Conservation (phyloP, 768 basidiomycete species). For the Lactifluus subvellereus region DNA sequence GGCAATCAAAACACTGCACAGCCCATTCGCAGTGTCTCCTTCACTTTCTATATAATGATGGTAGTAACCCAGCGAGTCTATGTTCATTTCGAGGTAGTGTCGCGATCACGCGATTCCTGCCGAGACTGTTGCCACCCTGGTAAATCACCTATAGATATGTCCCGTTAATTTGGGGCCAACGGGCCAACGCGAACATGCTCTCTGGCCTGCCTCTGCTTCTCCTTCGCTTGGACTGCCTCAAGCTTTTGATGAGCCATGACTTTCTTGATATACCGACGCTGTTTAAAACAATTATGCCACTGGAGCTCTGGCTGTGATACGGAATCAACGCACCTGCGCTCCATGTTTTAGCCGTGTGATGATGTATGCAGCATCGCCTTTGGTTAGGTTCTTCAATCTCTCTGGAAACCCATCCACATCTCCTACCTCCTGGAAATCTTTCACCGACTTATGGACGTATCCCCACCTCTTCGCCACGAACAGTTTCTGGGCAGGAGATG, state of each 20-base stretch:
- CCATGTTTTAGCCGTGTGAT: conserved; percentile 76
- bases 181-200: conserved; percentile 61
- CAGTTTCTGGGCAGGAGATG: conserved; percentile 54
- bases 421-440: conserved; percentile 23
- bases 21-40: conserved; percentile 61
- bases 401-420: conserved; percentile 28
- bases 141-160: not conserved
- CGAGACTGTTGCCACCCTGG: not conserved
- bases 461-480: conserved; percentile 51
- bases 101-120: not conserved
- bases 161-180: conserved; percentile 25
- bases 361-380: conserved; percentile 75
- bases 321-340: conserved; percentile 45
- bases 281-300: conserved; percentile 6
- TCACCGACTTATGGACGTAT: conserved; percentile 26
- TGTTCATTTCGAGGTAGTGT: not conserved
- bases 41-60: conserved; percentile 35
- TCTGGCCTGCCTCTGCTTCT: conserved; percentile 44
- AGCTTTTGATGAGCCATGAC: conserved; percentile 37
- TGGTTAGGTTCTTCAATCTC: conserved; percentile 47
- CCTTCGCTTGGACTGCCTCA: conserved; percentile 38
- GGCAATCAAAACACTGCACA: conserved; percentile 53
- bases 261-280: conserved; percentile 57
- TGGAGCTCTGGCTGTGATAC: not conserved
- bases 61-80: not conserved